Percentiles rank a stretch among this genome's conserved stretches.
Conservation (phyloP, 371 early-diverging fungal species). For the Mortierella sp. region DNA sequence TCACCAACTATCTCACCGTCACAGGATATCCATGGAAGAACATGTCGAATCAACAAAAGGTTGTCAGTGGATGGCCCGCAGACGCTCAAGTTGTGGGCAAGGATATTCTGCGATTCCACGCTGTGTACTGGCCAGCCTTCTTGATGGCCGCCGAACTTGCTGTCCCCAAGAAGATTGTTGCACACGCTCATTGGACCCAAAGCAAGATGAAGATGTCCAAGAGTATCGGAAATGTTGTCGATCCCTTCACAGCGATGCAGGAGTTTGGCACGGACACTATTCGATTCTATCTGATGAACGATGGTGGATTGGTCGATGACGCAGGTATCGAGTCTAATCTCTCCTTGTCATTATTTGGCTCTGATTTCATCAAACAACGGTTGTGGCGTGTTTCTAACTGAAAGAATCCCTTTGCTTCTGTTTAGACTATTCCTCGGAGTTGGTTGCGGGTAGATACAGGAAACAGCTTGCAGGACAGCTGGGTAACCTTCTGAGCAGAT, state of each 20-base stretch:
- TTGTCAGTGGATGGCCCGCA: constrained; percentile 75
- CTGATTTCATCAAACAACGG: no score
- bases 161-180: constrained; percentile 83
- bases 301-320: constrained; percentile 86
- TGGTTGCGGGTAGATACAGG: constrained; percentile 76
- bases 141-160: constrained; percentile 89
- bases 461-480: constrained; percentile 89
- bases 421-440: constrained; percentile 81
- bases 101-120: constrained; percentile 97
- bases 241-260: constrained; percentile 81
- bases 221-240: constrained; percentile 90
- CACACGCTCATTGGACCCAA: constrained; percentile 96
- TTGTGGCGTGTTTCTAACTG: no score
- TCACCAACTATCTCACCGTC: constrained; percentile 93
- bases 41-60: constrained; percentile 2
- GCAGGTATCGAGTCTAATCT: no score
- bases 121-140: constrained; percentile 97
- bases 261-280: constrained; percentile 88
- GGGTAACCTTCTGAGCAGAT: constrained; percentile 88
- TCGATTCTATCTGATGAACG: constrained; percentile 91
- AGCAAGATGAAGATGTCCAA: constrained; percentile 94
- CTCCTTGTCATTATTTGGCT: no score
- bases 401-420: not conserved
- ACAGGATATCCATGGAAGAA: constrained; percentile 84
- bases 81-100: constrained; percentile 93